These are phyloP conservation scores for Xylaria palmicola DNA, from an alignment of 495 filamentous ascomycete species.

Conservation along the genomic window DNA sequence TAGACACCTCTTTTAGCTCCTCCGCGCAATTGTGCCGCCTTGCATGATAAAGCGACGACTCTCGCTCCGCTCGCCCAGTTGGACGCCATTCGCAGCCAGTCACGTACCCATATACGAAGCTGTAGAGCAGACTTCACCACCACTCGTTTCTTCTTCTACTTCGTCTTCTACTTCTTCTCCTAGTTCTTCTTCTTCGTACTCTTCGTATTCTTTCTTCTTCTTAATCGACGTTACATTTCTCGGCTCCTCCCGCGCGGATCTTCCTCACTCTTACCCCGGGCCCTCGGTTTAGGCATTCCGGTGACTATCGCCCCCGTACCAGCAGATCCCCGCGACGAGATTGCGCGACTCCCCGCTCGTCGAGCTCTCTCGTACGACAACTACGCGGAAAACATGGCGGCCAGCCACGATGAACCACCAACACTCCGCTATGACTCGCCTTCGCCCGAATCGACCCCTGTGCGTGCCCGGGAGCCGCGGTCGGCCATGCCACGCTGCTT, in stretches of 20 bases:
- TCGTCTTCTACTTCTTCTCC: no score
- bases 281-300: no score
- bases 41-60: conserved; percentile 1
- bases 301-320: background rate
- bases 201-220: no score
- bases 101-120: conserved; percentile 18
- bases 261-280: no score
- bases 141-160: conserved; percentile 6
- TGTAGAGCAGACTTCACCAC: conserved; percentile 24
- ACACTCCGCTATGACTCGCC: conserved; percentile 51
- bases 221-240: conserved; percentile 6
- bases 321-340: background rate
- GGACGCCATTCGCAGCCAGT: conserved; percentile 15
- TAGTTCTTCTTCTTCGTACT: conserved; percentile 8
- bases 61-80: background rate
- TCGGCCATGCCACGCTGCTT: conserved; percentile 69
- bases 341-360: background rate
- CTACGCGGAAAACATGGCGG: conserved; percentile 30
- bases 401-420: conserved; percentile 34
- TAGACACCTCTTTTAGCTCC: no score
- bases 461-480: conserved; percentile 60
- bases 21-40: background rate
- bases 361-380: background rate
- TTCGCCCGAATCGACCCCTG: conserved; percentile 65
- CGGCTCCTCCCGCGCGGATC: background rate